These are phyloP conservation scores for Eucalyptus shirleyi DNA, from an alignment of 345 rosid species.

Conservation along the genomic window DNA sequence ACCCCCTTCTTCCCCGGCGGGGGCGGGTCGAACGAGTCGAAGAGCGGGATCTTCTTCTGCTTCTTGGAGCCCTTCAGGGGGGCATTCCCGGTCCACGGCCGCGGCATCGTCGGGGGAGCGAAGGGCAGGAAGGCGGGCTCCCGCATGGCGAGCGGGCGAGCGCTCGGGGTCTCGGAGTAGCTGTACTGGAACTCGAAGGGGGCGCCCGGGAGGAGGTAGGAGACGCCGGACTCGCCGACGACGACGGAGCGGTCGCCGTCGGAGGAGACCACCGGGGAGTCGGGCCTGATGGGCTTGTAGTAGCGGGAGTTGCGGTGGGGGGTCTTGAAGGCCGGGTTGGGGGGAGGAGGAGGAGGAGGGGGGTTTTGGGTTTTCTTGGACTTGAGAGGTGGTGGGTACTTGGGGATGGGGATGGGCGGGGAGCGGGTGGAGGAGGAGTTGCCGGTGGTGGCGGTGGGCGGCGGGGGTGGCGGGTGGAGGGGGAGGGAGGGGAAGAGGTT, in stretches of 20 bases:
- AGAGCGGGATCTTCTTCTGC: constrained; percentile 69
- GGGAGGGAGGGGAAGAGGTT: constrained; percentile 76
- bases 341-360: too few species aligned
- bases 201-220: constrained; percentile 83
- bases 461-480: background rate
- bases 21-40: constrained; percentile 62
- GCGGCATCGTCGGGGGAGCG: constrained; percentile 87
- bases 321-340: constrained; percentile 55
- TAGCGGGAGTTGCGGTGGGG: constrained; percentile 55
- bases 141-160: constrained; percentile 75
- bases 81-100: constrained; percentile 99
- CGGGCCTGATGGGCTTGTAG: constrained; percentile 75
- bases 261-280: constrained; percentile 42
- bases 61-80: constrained; percentile 60
- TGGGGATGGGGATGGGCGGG: constrained; percentile 71
- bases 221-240: constrained; percentile 70
- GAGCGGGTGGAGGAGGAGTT: background rate
- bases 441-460: background rate
- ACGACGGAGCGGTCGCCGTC: constrained; percentile 71
- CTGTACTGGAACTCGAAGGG: constrained; percentile 95
- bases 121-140: constrained; percentile 95
- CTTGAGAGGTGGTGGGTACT: constrained; percentile 37
- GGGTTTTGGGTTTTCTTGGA: constrained; percentile 1
- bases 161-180: constrained; percentile 78
- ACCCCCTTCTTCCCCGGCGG: constrained; percentile 48